phyloP scores from a whole-genome alignment of 1,284 basidiomycete genomes.

The Irpex lacteus region DNA sequence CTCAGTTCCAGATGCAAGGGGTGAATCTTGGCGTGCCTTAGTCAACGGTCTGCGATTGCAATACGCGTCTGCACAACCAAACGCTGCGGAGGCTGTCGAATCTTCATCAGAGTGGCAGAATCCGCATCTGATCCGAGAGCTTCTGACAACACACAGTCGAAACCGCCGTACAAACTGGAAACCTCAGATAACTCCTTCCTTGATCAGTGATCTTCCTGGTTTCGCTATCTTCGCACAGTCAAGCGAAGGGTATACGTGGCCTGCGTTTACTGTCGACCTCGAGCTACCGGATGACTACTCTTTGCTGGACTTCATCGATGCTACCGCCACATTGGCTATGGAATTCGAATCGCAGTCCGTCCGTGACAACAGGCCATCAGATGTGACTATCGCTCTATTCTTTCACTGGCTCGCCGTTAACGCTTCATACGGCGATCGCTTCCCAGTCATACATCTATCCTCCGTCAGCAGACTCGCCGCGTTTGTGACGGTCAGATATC shows the following conservation, averaged over 20 bases:
- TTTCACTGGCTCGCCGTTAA: neutral
- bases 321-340: neutral
- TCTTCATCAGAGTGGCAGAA: neutral
- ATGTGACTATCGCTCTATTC: neutral
- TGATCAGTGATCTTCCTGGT: neutral
- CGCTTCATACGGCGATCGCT: neutral
- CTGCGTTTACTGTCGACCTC: neutral
- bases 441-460: neutral
- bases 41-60: neutral
- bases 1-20: neutral
- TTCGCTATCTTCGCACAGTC: neutral
- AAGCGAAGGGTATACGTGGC: neutral
- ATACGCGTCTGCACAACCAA: neutral
- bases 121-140: neutral
- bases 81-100: neutral
- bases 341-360: neutral
- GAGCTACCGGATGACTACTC: neutral
- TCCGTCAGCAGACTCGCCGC: neutral
- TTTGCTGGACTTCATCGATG: neutral
- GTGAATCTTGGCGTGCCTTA: neutral
- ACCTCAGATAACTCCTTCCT: neutral
- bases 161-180: neutral
- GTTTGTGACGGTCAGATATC: neutral
- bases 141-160: neutral
- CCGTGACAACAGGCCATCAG: neutral